Base-by-base conservation (phyloP, 2,329 filamentous ascomycete genomes). In the Cladophialophora chaetospira region DNA sequence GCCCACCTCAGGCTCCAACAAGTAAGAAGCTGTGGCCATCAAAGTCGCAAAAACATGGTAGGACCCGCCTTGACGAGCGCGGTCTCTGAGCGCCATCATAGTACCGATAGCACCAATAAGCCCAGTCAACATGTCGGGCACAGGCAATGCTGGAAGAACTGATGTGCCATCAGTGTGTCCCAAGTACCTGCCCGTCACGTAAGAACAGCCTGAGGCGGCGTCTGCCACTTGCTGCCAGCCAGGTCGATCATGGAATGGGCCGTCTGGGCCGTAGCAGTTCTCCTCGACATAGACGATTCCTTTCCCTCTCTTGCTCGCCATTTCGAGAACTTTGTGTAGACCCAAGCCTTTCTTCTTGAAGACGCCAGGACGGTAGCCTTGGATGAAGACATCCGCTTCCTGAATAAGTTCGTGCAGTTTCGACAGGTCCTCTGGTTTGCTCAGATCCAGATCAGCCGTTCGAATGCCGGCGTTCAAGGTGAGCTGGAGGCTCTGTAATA, bases 21-120 rank as follows among this genome's bases (percentile, higher is more conserved):
- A 64, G 19, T 67, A 66, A 1, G 68, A 64, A 53, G 72, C 70
- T 5, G 71, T 65, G 1, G 69, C 67, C 1, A 66, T 65, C 2
- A 74, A 57, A 4, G 69, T 72, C 58, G 28, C 67, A 50, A 59
- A 38, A 60, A 63, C 66, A 66, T 66, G 38, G 28, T 58, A 58
- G 0, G 55, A 58, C 3, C 55, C 55, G 5, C 55, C 55, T 25
- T 44, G 25, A 65, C 68, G 21, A 57, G 85, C 81, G 26, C 87
- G 79, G 64, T 81, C 79, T 63, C 83, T 83, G 5, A 89, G 75
- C 1, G 85, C 86, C 0, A 79, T 78, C 33, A 89, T 70, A 0
- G 85, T 86, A 3, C 85, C 83, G 62, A 88, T 84, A 43, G 84
- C 84, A 2, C 86, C 87, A 73, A 88, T 85, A 66, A 84, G 88